phyloP scores from a whole-genome alignment of 306 rosid species.

The Quercus rubra region DNA sequence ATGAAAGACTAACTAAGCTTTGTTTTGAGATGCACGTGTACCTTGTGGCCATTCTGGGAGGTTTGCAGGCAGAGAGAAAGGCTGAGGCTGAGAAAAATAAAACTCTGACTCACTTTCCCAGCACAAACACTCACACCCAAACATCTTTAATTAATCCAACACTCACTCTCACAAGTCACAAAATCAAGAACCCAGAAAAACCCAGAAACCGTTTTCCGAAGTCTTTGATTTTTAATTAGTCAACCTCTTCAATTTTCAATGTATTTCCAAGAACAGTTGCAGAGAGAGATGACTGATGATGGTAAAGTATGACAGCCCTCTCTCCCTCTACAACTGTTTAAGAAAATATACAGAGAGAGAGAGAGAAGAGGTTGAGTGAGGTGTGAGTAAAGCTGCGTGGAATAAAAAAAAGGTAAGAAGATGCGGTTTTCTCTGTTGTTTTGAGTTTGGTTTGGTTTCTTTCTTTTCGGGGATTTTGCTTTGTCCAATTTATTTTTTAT shows the following conservation, averaged over 20 bases:
- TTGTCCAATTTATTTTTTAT: too few species aligned
- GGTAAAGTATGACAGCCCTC: neutral
- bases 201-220: neutral
- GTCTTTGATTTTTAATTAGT: neutral
- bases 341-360: neutral
- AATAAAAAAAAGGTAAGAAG: too few species aligned
- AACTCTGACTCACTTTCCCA: conserved; percentile 40
- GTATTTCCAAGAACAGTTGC: neutral
- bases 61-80: conserved; percentile 70
- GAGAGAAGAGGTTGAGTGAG: neutral
- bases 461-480: too few species aligned
- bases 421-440: too few species aligned
- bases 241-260: neutral
- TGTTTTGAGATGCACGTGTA: conserved; percentile 1
- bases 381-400: neutral
- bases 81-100: conserved; percentile 34
- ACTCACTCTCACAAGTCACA: neutral
- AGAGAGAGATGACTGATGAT: neutral
- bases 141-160: conserved; percentile 31
- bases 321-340: neutral
- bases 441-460: too few species aligned
- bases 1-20: neutral
- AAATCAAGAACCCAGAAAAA: neutral
- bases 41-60: conserved; percentile 92
- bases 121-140: conserved; percentile 59